phyloP scores from a whole-genome alignment of 1,284 basidiomycete species.

The Paramarasmius palmivorus region DNA sequence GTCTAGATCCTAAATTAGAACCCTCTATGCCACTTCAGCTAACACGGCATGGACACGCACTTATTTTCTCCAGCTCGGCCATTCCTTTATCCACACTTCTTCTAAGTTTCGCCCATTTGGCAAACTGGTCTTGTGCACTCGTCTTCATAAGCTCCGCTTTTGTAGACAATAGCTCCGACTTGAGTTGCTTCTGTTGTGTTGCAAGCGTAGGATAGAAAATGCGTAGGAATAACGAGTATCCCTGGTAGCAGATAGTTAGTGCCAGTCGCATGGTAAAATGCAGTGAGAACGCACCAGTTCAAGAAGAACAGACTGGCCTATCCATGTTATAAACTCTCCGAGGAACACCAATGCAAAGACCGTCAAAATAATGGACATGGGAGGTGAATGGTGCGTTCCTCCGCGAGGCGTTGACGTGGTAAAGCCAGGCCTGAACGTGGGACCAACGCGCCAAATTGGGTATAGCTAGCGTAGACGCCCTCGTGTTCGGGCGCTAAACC shows the following conservation, averaged over 20 bases:
- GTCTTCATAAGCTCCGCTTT: constrained; percentile 90
- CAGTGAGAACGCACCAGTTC: constrained; percentile 61
- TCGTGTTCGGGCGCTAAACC: too few species aligned
- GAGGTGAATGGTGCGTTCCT: neutral
- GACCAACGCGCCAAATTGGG: too few species aligned
- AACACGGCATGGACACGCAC: constrained; percentile 49
- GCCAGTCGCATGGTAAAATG: constrained; percentile 1
- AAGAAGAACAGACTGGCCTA: constrained; percentile 81
- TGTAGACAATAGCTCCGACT: constrained; percentile 73
- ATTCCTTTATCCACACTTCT: constrained; percentile 91
- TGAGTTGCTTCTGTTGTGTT: constrained; percentile 65
- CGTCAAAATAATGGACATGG: constrained; percentile 76
- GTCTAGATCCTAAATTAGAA: constrained; percentile 51
- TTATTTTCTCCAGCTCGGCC: constrained; percentile 91
- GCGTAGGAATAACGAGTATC: constrained; percentile 68
- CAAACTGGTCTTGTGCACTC: constrained; percentile 96
- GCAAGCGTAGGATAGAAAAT: constrained; percentile 60
- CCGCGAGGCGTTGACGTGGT: too few species aligned
- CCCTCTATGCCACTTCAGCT: constrained; percentile 1
- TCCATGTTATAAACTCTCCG: constrained; percentile 83
- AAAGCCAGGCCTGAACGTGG: too few species aligned
- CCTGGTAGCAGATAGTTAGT: constrained; percentile 39
- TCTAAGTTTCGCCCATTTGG: constrained; percentile 96
- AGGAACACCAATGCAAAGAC: constrained; percentile 82
- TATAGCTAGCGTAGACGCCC: too few species aligned